phyloP scores from a whole-genome alignment of 768 basidiomycete genomes.

The Naganishia vaughanmartiniae region DNA sequence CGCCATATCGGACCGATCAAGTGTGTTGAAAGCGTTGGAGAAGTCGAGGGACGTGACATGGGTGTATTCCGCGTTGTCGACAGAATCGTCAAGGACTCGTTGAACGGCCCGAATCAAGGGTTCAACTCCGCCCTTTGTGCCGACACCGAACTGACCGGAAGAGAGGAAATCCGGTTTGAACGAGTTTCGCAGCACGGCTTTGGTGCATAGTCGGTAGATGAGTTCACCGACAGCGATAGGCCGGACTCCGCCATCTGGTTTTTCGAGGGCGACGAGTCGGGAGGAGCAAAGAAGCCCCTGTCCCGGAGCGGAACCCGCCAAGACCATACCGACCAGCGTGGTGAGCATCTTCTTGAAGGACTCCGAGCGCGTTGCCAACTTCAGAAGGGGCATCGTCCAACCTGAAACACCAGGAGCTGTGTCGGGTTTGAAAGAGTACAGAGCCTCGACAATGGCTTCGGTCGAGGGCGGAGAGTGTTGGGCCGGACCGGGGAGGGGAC shows the following conservation, averaged over 20 bases:
- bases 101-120: constrained; percentile 31
- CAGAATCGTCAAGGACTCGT: constrained; percentile 25
- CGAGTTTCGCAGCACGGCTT: constrained; percentile 29
- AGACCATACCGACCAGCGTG: neutral
- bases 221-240: too few relatives aligned
- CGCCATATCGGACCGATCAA: constrained; percentile 7
- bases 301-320: constrained; percentile 26
- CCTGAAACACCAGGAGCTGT: constrained; percentile 16
- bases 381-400: constrained; percentile 11
- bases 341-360: neutral
- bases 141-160: constrained; percentile 34
- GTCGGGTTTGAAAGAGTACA: constrained; percentile 2
- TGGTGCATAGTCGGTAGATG: too few relatives aligned
- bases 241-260: too few relatives aligned
- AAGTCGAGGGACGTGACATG: constrained; percentile 34
- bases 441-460: too few relatives aligned
- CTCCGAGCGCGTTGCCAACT: neutral
- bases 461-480: too few relatives aligned
- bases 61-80: constrained; percentile 11
- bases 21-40: constrained; percentile 39
- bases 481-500: too few relatives aligned
- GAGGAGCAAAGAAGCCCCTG: constrained; percentile 27
- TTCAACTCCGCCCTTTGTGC: constrained; percentile 35
- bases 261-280: constrained; percentile 30
- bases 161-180: constrained; percentile 20